Conservation (phyloP, 2,329 filamentous ascomycete species). For the Fusarium ramigenum region DNA sequence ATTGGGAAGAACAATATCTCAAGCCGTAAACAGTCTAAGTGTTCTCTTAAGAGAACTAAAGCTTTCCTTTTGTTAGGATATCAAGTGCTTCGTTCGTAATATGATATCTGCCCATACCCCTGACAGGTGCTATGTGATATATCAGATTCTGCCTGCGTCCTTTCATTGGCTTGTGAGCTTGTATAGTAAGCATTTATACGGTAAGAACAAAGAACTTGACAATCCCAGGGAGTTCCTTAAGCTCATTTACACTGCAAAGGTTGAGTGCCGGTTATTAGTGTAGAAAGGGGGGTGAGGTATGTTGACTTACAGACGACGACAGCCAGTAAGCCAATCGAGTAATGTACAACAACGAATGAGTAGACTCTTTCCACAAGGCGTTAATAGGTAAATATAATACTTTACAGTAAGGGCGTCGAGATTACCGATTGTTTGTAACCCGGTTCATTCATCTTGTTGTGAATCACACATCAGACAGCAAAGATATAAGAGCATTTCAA, state of each 20-base stretch:
- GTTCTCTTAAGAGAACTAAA: not conserved
- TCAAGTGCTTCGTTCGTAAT: not conserved
- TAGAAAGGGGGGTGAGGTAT: not conserved
- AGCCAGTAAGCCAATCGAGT: not conserved
- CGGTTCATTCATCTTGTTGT: not conserved
- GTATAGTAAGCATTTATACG: not conserved
- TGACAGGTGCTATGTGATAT: not conserved
- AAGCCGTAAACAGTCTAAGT: not conserved
- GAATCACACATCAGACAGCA: not conserved
- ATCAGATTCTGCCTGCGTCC: not conserved
- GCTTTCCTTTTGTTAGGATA: not conserved
- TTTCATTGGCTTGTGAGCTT: not conserved
- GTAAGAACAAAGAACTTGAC: not conserved
- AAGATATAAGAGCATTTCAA: conserved; percentile 40
- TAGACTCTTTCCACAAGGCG: too few species aligned
- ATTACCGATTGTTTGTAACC: not conserved
- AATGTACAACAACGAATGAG: not conserved
- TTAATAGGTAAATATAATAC: not conserved
- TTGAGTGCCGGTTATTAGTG: not conserved
- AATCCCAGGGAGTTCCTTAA: rapidly evolving
- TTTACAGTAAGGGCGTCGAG: not conserved
- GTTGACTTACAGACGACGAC: too few species aligned
- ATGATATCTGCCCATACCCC: not conserved
- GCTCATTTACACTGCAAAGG: not conserved
- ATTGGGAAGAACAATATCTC: not conserved